Evolutionary conservation across 345 rosid species (phyloP).

Genomic region (Aethionema arabicum): DNA sequence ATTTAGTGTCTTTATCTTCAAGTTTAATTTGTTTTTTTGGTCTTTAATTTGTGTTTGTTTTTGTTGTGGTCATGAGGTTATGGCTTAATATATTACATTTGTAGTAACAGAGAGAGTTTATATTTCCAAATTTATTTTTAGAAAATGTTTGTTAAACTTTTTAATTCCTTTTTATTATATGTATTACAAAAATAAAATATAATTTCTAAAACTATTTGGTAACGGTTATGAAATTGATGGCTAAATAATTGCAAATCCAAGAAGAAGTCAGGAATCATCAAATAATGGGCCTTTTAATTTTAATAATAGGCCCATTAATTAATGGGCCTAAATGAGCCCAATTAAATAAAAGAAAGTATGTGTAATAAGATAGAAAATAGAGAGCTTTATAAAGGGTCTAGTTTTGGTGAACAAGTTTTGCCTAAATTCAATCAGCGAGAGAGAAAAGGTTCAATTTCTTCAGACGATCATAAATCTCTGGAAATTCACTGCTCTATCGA

Average conservation of each 20-base stretch:
- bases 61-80: conserved; percentile 42
- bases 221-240: too few species aligned
- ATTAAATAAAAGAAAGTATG: not conserved
- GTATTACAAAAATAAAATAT: too few species aligned
- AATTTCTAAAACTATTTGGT: too few species aligned
- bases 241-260: too few species aligned
- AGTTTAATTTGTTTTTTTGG: conserved; percentile 6
- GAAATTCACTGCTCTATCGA: not conserved
- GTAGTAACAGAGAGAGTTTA: conserved; percentile 10
- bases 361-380: too few species aligned
- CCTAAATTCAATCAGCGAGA: conserved; percentile 1
- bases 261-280: too few species aligned
- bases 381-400: too few species aligned
- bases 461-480: conserved; percentile 24
- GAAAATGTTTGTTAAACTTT: too few species aligned
- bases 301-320: not conserved
- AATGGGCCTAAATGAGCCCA: conserved; percentile 23
- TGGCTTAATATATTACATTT: conserved; percentile 35
- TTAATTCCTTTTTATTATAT: too few species aligned
- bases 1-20: conserved; percentile 4
- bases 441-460: not conserved
- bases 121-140: not conserved
- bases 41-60: conserved; percentile 2
- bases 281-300: too few species aligned
- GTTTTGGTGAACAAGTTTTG: not conserved